phyloP scores from a whole-genome alignment of 768 basidiomycete species.

The button mushroom (Agaricus bisporus) region DNA sequence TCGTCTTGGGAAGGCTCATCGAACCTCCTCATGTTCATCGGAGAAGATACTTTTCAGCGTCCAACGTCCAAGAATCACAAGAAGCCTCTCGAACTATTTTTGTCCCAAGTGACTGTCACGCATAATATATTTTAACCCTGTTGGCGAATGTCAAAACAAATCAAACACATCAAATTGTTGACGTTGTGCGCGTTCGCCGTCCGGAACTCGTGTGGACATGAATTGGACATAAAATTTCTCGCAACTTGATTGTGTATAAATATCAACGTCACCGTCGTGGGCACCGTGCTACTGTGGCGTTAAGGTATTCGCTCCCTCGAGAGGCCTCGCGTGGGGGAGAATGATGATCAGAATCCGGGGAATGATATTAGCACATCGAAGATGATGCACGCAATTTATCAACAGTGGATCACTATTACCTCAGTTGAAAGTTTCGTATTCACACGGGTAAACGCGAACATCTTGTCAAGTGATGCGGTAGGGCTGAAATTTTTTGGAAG shows the following conservation, averaged over 20 bases:
- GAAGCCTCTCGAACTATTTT: slow-evolving; percentile 8
- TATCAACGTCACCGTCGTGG: slow-evolving; percentile 6
- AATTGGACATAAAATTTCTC: slow-evolving; percentile 1
- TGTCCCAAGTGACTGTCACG: slow-evolving; percentile 7
- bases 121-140: neutral
- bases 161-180: slow-evolving; percentile 4
- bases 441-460: neutral
- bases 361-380: neutral
- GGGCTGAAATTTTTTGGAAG: slow-evolving; percentile 8
- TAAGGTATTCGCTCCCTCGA: slow-evolving; percentile 9
- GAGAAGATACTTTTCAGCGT: neutral
- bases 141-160: slow-evolving; percentile 7
- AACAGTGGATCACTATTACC: neutral
- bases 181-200: slow-evolving; percentile 8
- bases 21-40: slow-evolving; percentile 11
- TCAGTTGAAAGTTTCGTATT: neutral
- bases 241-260: slow-evolving; percentile 5
- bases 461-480: neutral
- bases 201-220: neutral
- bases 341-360: slow-evolving; percentile 7
- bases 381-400: neutral
- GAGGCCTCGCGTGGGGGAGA: slow-evolving; percentile 9
- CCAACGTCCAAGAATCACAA: neutral
- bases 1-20: neutral
- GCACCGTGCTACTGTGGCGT: slow-evolving; percentile 4